phyloP scores from a whole-genome alignment of 2,329 filamentous ascomycete species.

The Fusarium buharicum region DNA sequence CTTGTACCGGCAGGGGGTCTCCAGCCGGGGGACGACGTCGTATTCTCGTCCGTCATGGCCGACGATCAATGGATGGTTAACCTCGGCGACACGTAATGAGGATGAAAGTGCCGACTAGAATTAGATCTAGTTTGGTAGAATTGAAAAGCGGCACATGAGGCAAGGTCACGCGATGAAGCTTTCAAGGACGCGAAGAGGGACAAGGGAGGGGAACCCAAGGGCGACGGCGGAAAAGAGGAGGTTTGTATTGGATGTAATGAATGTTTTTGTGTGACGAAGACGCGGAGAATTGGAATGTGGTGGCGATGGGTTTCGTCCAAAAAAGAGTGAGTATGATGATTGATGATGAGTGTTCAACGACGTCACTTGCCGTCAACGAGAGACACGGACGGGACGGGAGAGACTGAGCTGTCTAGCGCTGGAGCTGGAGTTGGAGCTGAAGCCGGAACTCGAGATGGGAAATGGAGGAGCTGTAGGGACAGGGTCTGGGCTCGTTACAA shows the following conservation, averaged over 20 bases:
- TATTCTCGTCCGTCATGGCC: constrained; percentile 36
- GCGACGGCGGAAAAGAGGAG: background rate
- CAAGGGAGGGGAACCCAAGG: constrained; percentile 2
- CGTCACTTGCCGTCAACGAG: constrained; percentile 27
- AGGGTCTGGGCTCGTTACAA: constrained; percentile 20
- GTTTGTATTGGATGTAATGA: constrained; percentile 8
- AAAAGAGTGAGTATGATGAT: constrained; percentile 10
- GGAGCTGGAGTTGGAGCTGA: constrained; percentile 3
- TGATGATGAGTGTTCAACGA: constrained; percentile 19
- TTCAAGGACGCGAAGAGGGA: background rate
- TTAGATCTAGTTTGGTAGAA: constrained; percentile 3
- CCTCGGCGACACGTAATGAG: background rate
- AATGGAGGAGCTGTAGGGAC: constrained; percentile 14
- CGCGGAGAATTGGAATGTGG: constrained; percentile 31
- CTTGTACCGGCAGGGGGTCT: constrained; percentile 47
- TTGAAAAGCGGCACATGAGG: constrained; percentile 14
- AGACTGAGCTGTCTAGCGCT: constrained; percentile 14
- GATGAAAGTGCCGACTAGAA: constrained; percentile 5
- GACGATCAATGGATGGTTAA: constrained; percentile 16
- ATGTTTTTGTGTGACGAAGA: constrained; percentile 25
- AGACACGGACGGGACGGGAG: background rate
- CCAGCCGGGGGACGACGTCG: constrained; percentile 18
- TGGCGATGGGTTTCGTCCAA: constrained; percentile 26
- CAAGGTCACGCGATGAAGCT: constrained; percentile 35
- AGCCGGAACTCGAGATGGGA: background rate